phyloP scores from a whole-genome alignment of 768 basidiomycete species.

The Lentinula boryana region DNA sequence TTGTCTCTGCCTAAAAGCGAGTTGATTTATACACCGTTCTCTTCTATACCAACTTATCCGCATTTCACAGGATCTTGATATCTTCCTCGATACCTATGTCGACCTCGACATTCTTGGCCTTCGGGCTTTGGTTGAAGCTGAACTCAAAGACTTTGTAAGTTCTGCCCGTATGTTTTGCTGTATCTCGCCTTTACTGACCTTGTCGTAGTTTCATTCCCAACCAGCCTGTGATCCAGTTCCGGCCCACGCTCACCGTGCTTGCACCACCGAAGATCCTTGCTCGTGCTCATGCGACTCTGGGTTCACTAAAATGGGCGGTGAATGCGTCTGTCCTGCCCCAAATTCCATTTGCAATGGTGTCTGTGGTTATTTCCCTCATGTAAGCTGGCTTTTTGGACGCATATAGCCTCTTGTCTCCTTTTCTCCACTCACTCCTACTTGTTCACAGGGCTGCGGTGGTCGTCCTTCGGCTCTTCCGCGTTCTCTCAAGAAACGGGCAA shows the following conservation, averaged over 20 bases:
- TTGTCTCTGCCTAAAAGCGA: conserved; percentile 5
- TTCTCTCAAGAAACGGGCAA: background rate
- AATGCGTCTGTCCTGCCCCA: conserved; percentile 1
- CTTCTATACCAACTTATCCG: background rate
- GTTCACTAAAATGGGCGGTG: background rate
- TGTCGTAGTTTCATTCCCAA: background rate
- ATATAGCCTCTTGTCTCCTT: background rate
- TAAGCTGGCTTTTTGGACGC: background rate
- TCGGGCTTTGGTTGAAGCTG: background rate
- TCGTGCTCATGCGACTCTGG: background rate
- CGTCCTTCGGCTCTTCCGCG: background rate
- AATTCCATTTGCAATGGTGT: background rate
- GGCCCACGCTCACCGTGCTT: background rate
- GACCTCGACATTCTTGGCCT: background rate
- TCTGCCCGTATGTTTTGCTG: background rate
- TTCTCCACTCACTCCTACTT: background rate
- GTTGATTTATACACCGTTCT: background rate
- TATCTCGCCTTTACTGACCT: background rate
- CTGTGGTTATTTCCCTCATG: background rate
- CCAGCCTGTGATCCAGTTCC: background rate
- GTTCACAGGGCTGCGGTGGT: background rate
- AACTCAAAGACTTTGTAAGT: background rate
- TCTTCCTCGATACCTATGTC: conserved; percentile 1
- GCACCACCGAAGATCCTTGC: background rate
- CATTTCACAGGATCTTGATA: background rate